Evolutionary conservation across 1,284 basidiomycete species (phyloP), one percentile per base, ranked within the genome.

Genomic region (Cryptococcus sp.): DNA sequence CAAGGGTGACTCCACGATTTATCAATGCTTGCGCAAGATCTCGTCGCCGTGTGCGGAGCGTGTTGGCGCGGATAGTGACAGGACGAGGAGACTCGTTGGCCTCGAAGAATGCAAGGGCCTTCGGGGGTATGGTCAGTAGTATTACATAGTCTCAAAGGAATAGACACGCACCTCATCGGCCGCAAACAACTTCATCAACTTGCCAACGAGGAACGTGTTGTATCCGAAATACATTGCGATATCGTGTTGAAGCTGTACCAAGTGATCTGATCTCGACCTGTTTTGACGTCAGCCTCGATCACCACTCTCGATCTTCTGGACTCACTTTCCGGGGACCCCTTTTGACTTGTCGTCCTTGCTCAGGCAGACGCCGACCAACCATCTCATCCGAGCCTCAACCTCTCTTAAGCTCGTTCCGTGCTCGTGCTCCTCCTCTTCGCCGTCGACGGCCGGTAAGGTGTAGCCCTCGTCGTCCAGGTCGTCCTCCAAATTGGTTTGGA

Each of bases 91-190:
- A 87, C 78, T 99, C 96, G 78, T 99, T 99, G 16, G 95, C 89
- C 79, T 99, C 96, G 75, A 99, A 99, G 80, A 99, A 99, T 69
- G 96, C 93, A 62, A 99, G 89, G 0, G 93, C 93, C 91, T 94
- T 25, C 2, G 3, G 11, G 19, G 13, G 19, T 35, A 52, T n/a
- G 8, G 46, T 38, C 19, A 20, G 19, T 27, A 31, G 5, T 47
- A n/a, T 6, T 54, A 45, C 11, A n/a, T 20, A n/a, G 20, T 6
- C 20, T 35, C 19, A 20, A 8, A 25, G 40, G 47, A 25, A 6
- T 10, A 44, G 11, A 59, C n/a, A 71, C 81, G 60, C 64, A 90
- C 92, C 85, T 99, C 96, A 56, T 89, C 87, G 6, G 94, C 88
- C 5, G 91, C 85, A 80, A 99, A 99, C 38, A 99, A 83, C 66